phyloP scores from a whole-genome alignment of 352 stramenopile species.

The Phytophthora nicotianae region DNA sequence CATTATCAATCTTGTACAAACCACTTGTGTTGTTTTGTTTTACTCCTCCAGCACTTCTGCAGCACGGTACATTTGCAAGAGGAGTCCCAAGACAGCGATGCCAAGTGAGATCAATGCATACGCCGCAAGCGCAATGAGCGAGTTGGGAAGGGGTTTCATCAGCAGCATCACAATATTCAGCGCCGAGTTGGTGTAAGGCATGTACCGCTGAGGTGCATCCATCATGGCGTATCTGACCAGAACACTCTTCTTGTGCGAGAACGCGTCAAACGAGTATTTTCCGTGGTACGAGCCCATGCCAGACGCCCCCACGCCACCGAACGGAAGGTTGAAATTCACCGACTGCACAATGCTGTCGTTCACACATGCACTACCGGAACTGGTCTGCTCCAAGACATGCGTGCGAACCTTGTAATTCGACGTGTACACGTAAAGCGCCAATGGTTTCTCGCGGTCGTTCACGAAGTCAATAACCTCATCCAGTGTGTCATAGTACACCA shows the following conservation, averaged over 20 bases:
- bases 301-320: conserved; percentile 80
- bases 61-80: conserved; percentile 32
- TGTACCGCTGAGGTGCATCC: conserved; percentile 66
- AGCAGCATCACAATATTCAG: conserved; percentile 31
- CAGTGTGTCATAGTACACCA: conserved; percentile 79
- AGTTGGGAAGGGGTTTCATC: conserved; percentile 44
- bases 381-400: conserved; percentile 45
- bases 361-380: conserved; percentile 56
- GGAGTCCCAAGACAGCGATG: conserved; percentile 30
- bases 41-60: conserved; percentile 22
- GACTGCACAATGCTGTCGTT: conserved; percentile 89
- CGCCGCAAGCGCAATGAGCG: conserved; percentile 36
- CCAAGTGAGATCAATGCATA: conserved; percentile 36
- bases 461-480: conserved; percentile 53
- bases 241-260: conserved; percentile 73
- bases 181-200: conserved; percentile 51
- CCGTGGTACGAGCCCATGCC: conserved; percentile 89
- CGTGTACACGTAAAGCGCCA: conserved; percentile 90
- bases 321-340: conserved; percentile 67
- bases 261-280: conserved; percentile 77
- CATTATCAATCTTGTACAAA: too few relatives aligned
- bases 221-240: conserved; percentile 58
- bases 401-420: conserved; percentile 42
- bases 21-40: too few relatives aligned
- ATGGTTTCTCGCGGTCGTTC: conserved; percentile 63